phyloP scores from a whole-genome alignment of 345 rosid species.

The Anastatica hierochuntica region DNA sequence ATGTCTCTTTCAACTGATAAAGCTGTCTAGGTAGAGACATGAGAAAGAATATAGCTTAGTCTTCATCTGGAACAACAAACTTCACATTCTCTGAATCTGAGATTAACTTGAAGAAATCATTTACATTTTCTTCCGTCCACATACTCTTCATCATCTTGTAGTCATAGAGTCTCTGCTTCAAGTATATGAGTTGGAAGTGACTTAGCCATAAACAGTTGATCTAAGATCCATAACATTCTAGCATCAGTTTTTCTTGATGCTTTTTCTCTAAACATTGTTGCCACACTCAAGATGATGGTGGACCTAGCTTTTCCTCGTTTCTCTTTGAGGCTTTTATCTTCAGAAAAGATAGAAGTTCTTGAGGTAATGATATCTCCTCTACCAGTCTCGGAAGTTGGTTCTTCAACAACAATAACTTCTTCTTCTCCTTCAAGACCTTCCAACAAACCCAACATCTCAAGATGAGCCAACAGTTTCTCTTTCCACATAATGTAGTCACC shows the following conservation, averaged over 20 bases:
- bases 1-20: no score
- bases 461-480: not conserved
- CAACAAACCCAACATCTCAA: not conserved
- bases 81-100: no score
- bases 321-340: not conserved
- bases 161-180: not conserved
- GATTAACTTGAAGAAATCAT: no score
- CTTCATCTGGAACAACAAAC: no score
- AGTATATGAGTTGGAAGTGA: not conserved
- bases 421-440: not conserved
- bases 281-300: not conserved
- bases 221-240: not conserved
- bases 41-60: no score
- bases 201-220: not conserved
- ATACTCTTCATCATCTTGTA: not conserved
- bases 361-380: no score
- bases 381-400: not conserved
- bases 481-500: not conserved
- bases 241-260: not conserved
- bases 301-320: not conserved
- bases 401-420: not conserved
- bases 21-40: no score
- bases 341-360: no score
- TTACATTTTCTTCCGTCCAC: no score
- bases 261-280: not conserved